Evolutionary conservation across 1,139 yeast species (phyloP).

Genomic region (Hansenula anomala): DNA sequence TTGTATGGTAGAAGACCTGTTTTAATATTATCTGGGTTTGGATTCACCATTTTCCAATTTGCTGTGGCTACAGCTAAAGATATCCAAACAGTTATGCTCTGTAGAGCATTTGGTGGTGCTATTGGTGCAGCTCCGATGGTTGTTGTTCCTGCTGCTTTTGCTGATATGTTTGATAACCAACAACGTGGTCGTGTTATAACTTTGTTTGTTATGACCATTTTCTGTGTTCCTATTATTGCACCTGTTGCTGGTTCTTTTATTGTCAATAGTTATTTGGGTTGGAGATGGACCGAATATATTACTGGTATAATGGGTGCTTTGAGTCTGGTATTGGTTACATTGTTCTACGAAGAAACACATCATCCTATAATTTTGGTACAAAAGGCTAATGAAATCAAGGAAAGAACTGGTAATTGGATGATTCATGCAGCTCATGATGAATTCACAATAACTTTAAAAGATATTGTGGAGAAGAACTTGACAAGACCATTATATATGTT

Average conservation of each 20-base stretch:
- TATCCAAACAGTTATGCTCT: conserved; percentile 63
- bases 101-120: conserved; percentile 73
- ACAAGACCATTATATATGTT: conserved; percentile 69
- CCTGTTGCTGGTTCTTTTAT: conserved; percentile 72
- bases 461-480: conserved; percentile 64
- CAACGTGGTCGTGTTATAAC: conserved; percentile 67
- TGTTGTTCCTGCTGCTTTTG: conserved; percentile 78
- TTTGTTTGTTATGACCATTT: conserved; percentile 59
- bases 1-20: conserved; percentile 65
- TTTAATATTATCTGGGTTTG: conserved; percentile 47
- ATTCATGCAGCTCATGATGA: conserved; percentile 83
- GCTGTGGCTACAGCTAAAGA: conserved; percentile 73
- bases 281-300: conserved; percentile 76
- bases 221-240: conserved; percentile 71
- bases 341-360: conserved; percentile 61
- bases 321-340: conserved; percentile 31
- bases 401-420: conserved; percentile 66
- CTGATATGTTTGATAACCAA: conserved; percentile 62
- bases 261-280: conserved; percentile 48
- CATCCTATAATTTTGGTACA: conserved; percentile 50
- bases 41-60: conserved; percentile 56
- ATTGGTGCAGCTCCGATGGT: conserved; percentile 79
- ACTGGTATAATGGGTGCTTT: conserved; percentile 54
- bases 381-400: conserved; percentile 59
- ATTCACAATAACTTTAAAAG: conserved; percentile 53